Evolutionary conservation across 1,284 basidiomycete genomes (phyloP).

Genomic region (Vanrija humicola): DNA sequence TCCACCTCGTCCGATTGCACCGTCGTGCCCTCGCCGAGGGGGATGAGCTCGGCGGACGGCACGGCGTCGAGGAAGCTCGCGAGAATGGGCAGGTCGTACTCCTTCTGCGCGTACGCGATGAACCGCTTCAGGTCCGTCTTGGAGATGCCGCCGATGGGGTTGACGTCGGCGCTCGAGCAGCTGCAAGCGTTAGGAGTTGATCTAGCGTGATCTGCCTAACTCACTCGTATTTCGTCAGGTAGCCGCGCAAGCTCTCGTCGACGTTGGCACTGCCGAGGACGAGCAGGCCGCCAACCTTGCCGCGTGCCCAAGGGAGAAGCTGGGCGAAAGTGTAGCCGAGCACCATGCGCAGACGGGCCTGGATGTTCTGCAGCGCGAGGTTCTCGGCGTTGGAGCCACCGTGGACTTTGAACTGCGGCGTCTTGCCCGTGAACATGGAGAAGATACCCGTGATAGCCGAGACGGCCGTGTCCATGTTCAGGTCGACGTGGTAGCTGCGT

Average conservation of each 20-base stretch:
- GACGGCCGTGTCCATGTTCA: conserved; percentile 95
- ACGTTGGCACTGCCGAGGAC: conserved; percentile 97
- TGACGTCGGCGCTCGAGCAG: conserved; percentile 74
- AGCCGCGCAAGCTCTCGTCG: conserved; percentile 94
- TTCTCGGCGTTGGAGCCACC: conserved; percentile 88
- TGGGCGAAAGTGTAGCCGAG: conserved; percentile 97
- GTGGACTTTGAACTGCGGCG: conserved; percentile 80
- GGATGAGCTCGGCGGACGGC: conserved; percentile 94
- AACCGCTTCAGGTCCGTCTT: conserved; percentile 97
- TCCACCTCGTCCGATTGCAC: conserved; percentile 96
- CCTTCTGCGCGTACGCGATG: conserved; percentile 74
- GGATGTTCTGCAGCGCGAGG: conserved; percentile 95
- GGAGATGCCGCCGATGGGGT: conserved; percentile 96
- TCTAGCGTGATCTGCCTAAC: not conserved
- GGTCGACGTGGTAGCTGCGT: conserved; percentile 80
- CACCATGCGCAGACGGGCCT: conserved; percentile 92
- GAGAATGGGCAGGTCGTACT: conserved; percentile 82
- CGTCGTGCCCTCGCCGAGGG: conserved; percentile 79
- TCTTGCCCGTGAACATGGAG: conserved; percentile 71
- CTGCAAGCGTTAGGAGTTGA: conserved; percentile 48
- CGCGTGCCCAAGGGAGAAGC: conserved; percentile 87
- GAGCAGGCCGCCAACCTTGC: conserved; percentile 76
- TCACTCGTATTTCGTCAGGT: conserved; percentile 96
- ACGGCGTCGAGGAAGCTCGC: conserved; percentile 81
- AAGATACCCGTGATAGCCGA: conserved; percentile 80